These are phyloP conservation scores for Boletus fagicola DNA, from an alignment of 768 basidiomycete genomes.

Conservation along the genomic window DNA sequence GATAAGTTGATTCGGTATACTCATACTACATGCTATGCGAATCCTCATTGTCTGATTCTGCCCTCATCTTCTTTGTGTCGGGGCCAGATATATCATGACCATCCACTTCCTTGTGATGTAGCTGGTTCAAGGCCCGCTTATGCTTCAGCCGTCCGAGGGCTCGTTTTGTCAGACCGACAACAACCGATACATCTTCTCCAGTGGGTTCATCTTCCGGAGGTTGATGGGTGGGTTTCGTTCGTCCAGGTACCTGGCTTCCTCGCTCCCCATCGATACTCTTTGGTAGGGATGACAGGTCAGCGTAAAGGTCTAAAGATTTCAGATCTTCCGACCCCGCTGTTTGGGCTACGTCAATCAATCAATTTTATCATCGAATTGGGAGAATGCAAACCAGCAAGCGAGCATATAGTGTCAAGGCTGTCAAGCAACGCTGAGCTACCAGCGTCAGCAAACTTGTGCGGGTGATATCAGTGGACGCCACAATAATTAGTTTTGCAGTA, in stretches of 20 bases:
- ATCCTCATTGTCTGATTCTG: constrained; percentile 8
- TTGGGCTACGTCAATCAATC: constrained; percentile 1
- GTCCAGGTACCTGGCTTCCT: constrained; percentile 39
- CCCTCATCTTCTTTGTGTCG: constrained; percentile 20
- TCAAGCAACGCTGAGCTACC: constrained; percentile 35
- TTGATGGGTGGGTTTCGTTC: constrained; percentile 11
- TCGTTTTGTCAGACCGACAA: constrained; percentile 39
- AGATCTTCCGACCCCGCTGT: constrained; percentile 53
- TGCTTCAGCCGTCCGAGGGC: constrained; percentile 51
- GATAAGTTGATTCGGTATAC: neutral
- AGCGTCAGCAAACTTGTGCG: constrained; percentile 22
- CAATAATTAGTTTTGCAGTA: neutral
- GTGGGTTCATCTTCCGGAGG: constrained; percentile 12
- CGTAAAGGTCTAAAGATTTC: constrained; percentile 58
- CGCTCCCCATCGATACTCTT: constrained; percentile 52
- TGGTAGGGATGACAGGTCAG: constrained; percentile 53
- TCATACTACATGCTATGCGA: neutral
- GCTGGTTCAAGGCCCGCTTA: constrained; percentile 42
- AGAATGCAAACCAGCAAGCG: constrained; percentile 44
- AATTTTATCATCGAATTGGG: neutral
- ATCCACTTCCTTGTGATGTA: constrained; percentile 15
- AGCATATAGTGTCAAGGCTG: constrained; percentile 45
- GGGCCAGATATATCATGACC: constrained; percentile 3
- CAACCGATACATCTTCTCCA: constrained; percentile 2
- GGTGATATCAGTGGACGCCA: neutral